Conservation (phyloP, 441 rosid genomes). For the Pelargonium citronellum region DNA sequence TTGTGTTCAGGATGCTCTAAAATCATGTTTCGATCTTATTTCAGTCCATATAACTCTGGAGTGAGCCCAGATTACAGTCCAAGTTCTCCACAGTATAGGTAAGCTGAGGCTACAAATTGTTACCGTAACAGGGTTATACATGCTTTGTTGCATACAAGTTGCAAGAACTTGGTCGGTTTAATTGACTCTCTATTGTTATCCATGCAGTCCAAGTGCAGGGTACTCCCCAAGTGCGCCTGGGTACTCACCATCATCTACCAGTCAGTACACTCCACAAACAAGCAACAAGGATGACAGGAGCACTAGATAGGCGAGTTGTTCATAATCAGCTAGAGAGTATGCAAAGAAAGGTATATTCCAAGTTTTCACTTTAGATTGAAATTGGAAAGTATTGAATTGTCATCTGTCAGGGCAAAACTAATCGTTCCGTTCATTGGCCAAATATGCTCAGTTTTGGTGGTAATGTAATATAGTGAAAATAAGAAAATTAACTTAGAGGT, state of each 20-base stretch:
- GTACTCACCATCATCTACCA: constrained; percentile 85
- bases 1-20: background rate
- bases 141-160: background rate
- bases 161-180: background rate
- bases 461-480: too few species aligned
- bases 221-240: constrained; percentile 94
- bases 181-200: background rate
- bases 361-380: too few species aligned
- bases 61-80: constrained; percentile 88
- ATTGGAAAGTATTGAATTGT: too few species aligned
- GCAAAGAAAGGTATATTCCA: too few species aligned
- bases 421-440: too few species aligned
- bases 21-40: constrained; percentile 13
- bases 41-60: constrained; percentile 82
- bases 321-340: too few species aligned
- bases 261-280: constrained; percentile 81
- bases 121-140: background rate
- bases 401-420: too few species aligned
- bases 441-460: too few species aligned
- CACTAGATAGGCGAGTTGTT: background rate
- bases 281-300: constrained; percentile 50
- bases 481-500: too few species aligned
- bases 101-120: constrained; percentile 9
- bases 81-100: constrained; percentile 75
- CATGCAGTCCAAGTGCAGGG: constrained; percentile 72